A percentile compares a stretch with the other conserved stretches of the same genome.
These are phyloP conservation scores for Tagetes erecta DNA, from an alignment of 129 eudicot genomes.

Conservation along the genomic window DNA sequence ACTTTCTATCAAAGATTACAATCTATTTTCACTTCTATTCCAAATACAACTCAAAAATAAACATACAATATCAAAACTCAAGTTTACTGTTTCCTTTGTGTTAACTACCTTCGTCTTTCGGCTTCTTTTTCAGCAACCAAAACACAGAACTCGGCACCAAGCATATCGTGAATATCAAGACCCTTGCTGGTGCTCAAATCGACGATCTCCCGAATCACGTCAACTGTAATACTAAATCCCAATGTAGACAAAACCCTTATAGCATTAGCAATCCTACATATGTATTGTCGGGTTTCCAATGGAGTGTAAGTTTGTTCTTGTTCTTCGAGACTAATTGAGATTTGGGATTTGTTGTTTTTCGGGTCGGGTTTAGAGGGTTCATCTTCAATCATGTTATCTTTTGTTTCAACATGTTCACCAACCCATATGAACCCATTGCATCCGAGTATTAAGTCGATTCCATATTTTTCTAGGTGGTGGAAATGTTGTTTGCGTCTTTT, in stretches of 20 bases:
- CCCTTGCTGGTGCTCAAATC: conserved; percentile 48
- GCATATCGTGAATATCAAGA: conserved; percentile 78
- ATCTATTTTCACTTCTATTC: conserved; percentile 18
- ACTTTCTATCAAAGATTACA: conserved; percentile 27
- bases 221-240: conserved; percentile 68
- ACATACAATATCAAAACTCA: background rate
- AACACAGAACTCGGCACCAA: conserved; percentile 88
- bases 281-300: conserved; percentile 57
- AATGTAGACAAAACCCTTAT: conserved; percentile 65
- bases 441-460: conserved; percentile 77
- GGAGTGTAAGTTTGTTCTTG: conserved; percentile 55
- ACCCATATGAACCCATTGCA: conserved; percentile 93
- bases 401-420: conserved; percentile 73
- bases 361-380: conserved; percentile 42
- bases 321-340: conserved; percentile 32
- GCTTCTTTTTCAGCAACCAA: conserved; percentile 85
- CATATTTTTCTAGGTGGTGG: conserved; percentile 63
- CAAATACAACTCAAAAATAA: conserved; percentile 8
- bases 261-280: conserved; percentile 83
- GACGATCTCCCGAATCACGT: conserved; percentile 56
- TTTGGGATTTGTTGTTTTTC: conserved; percentile 28
- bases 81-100: conserved; percentile 42
- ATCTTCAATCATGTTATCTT: conserved; percentile 68
- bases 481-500: conserved; percentile 87
- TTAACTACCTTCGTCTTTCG: conserved; percentile 52